These are phyloP conservation scores for Trapa incisa DNA, from an alignment of 345 rosid genomes.

Conservation along the genomic window DNA sequence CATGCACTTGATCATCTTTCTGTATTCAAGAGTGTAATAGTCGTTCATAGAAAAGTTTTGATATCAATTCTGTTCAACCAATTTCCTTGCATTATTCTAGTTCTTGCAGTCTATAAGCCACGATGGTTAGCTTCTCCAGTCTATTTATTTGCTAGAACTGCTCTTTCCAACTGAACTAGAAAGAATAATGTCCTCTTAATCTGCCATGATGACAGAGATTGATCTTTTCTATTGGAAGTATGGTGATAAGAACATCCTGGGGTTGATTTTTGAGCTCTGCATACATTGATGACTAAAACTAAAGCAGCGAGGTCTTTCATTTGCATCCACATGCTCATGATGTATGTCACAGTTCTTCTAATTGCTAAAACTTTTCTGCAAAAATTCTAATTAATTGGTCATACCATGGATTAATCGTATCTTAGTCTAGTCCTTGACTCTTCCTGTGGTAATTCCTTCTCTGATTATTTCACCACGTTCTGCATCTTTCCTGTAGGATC, in stretches of 20 bases:
- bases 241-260: no score
- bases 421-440: neutral
- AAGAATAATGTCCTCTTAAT: neutral
- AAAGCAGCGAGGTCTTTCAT: neutral
- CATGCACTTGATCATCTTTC: neutral
- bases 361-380: no score
- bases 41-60: neutral
- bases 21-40: neutral
- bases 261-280: no score
- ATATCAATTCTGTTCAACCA: neutral
- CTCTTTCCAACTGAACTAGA: neutral
- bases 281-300: no score
- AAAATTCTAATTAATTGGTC: no score
- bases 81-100: neutral
- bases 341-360: neutral
- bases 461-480: neutral
- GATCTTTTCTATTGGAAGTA: no score
- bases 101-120: no score
- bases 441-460: neutral
- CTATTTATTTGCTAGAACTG: no score
- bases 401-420: neutral
- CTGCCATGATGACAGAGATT: neutral
- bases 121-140: no score
- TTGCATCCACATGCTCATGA: neutral
- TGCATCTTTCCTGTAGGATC: slow-evolving; percentile 25